A percentile compares a stretch with the other conserved stretches of the same genome.
Conservation (phyloP, 257 asterid species). For the Vinca minor region DNA sequence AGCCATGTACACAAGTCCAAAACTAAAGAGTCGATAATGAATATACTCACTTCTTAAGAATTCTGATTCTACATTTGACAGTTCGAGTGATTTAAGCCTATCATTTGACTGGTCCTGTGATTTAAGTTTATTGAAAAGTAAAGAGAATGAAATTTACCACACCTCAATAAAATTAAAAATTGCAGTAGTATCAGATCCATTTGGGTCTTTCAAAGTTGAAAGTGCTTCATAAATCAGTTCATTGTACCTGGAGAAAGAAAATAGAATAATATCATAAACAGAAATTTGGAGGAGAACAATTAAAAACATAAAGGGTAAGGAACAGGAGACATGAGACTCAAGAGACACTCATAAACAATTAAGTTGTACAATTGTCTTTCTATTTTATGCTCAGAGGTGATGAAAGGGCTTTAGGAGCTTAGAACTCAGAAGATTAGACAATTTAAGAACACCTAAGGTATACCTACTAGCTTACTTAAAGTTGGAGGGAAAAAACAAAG, state of each 20-base stretch:
- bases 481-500: too few species aligned
- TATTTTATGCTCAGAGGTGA: not conserved
- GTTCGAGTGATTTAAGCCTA: too few species aligned
- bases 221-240: slow-evolving; percentile 69
- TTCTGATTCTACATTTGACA: too few species aligned
- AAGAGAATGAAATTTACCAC: not conserved
- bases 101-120: too few species aligned
- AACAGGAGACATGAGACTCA: not conserved
- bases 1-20: not conserved
- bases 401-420: not conserved
- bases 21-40: too few species aligned
- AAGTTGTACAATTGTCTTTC: not conserved
- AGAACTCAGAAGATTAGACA: not conserved
- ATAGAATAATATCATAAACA: slow-evolving; percentile 12
- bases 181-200: slow-evolving; percentile 60
- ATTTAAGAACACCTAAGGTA: not conserved
- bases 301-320: slow-evolving; percentile 4
- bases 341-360: not conserved
- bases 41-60: not conserved
- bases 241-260: slow-evolving; percentile 48
- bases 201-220: slow-evolving; percentile 51
- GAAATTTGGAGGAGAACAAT: slow-evolving; percentile 8
- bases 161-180: slow-evolving; percentile 75
- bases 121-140: not conserved
- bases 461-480: not conserved